Base-by-base conservation (phyloP, 176 grass and related monocot species). In the Pontederia paniculata region DNA sequence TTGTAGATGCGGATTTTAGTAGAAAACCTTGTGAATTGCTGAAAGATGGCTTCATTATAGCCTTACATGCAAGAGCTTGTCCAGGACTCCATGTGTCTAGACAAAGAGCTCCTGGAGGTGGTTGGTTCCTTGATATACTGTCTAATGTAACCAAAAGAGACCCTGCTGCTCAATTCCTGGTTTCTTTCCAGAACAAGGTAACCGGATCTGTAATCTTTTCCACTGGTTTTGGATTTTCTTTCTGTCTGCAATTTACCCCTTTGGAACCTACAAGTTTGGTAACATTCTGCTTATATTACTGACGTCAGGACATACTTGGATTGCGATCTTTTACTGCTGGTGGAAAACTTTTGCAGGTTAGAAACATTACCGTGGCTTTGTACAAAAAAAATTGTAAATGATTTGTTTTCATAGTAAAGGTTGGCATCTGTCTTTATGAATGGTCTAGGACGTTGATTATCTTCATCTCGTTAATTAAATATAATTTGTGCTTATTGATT, bases 271-370 rank as follows among this genome's bases (percentile, higher is more conserved):
- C 25, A 31, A 31, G 25, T 31, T 31, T 31, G 5, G 25, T 31
- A 2, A 31, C 25, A 5, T 2, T 31, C 25, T 31, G 25, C 5
- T 31, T 31, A 31, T 69, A 6, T 67, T 53, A 47, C 52, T 66
- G 45, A 13, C 46, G 76, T 70, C 62, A 90, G 93, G 93, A 90
- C 81, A 87, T 75, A 8, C 74, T 97, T 21, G 86, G 86, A 37
- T 72, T 97, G 65, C 83, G 83, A 16, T 97, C 93, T 74, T 97
- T 97, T 55, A 74, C 85, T 71, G 77, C 86, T 72, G 83, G 83
- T 54, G 93, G 93, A 21, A 97, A 87, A 88, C 74, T 97, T 50
- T 74, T 97, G 61, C 91, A 97, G 86, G 93, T 97, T 70, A 48
- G 37, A 55, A 46, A 23, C n/a, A 14, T 9, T 3, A 45, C 19